Base-by-base conservation (phyloP, 1,139 yeast species). In the Petasospora fabianii region DNA sequence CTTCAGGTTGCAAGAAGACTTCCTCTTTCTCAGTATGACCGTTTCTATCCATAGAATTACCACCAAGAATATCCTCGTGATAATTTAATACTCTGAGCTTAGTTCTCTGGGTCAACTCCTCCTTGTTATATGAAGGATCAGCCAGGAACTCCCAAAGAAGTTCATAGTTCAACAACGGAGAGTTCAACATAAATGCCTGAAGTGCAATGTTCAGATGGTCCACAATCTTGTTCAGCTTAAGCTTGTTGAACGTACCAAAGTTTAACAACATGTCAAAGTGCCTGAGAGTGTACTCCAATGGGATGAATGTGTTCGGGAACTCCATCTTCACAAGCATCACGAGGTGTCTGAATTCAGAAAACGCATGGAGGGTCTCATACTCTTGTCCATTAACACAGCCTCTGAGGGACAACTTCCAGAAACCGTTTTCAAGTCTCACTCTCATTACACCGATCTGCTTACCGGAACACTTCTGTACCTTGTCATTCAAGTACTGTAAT, bases 161-260 rank as follows among this genome's bases (percentile, higher is more conserved):
- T 33, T 60, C 68, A 41, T 66, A 66, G 17, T 54, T 46, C 12
- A 56, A 40, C 42, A 63, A 53, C 11, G 68, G 65, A 36, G 60
- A 67, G 14, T 57, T 50, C 15, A 53, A 52, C 4, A 61, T 51
- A 24, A 78, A 49, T 11, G 69, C 59, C 27, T 66, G 61, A 18
- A 80, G 58, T 37, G 75, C 67, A 8, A 67, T 50, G 43, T 78
- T 80, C 35, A 80, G 53, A 28, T 64, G 62, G 27, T 69, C 71
- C 33, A 77, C 65, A 24, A 76, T 56, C 29, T 75, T 66, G 44
- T 79, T 77, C 19, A 65, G 41, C 30, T 60, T 61, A 13, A 65
- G 33, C 41, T 65, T 65, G 39, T 57, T 64, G 20, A 61, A 62
- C 22, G 59, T 56, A n/a, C 58, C 43, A 6, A 64, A 52, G 33